Conservation (phyloP, 169 alveolate genomes). For the Plasmodium yoelii region DNA sequence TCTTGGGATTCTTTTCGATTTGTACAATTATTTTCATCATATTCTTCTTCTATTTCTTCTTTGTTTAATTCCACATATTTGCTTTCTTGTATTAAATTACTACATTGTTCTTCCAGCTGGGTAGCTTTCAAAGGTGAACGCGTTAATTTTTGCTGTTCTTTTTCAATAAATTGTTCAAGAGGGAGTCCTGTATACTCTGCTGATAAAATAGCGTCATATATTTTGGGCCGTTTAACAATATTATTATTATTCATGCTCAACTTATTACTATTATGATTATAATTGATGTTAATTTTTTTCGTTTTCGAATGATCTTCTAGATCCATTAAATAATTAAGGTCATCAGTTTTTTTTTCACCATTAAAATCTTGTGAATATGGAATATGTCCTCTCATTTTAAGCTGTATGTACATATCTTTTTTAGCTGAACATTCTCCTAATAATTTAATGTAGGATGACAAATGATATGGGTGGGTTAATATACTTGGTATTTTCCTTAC, state of each 20-base stretch:
- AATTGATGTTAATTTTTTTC: slow-evolving; percentile 7
- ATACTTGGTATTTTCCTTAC: slow-evolving; percentile 76
- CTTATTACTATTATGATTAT: slow-evolving; percentile 18
- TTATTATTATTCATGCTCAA: slow-evolving; percentile 6
- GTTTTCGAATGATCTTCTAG: slow-evolving; percentile 9
- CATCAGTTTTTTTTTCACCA: slow-evolving; percentile 2
- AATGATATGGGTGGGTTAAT: slow-evolving; percentile 84
- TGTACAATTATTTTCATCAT: not conserved
- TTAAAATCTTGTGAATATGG: slow-evolving; percentile 61
- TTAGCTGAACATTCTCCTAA: slow-evolving; percentile 85
- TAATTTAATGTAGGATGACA: slow-evolving; percentile 80
- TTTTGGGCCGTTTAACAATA: slow-evolving; percentile 62
- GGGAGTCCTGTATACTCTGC: slow-evolving; percentile 71
- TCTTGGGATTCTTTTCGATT: not conserved
- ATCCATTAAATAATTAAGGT: slow-evolving; percentile 10
- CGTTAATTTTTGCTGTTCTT: slow-evolving; percentile 6
- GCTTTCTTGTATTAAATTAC: not conserved
- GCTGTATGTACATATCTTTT: slow-evolving; percentile 82
- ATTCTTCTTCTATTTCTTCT: not conserved
- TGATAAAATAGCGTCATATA: slow-evolving; percentile 71
- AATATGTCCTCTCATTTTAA: slow-evolving; percentile 80
- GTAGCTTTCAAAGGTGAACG: no score
- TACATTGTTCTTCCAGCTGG: slow-evolving; percentile 4
- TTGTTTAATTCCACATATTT: not conserved
- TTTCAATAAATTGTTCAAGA: slow-evolving; percentile 63